A percentile compares a stretch with the other conserved stretches of the same genome.
Conservation (phyloP, 2,329 filamentous ascomycete species). For the Ceratocystis huliohia region DNA sequence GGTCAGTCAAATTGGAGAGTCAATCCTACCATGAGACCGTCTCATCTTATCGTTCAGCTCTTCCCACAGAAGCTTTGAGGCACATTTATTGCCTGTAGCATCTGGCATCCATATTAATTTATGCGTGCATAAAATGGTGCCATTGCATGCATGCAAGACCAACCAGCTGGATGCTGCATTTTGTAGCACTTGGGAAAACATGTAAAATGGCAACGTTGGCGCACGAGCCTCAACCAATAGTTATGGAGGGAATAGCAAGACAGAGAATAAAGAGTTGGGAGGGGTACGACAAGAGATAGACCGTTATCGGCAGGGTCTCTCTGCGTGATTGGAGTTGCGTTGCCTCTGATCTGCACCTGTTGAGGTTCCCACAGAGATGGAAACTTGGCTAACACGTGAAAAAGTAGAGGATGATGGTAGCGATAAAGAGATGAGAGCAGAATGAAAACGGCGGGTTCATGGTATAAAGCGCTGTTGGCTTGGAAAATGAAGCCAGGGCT, state of each 20-base stretch:
- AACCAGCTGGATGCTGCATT: background rate
- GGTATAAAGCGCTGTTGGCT: background rate
- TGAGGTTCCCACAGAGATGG: background rate
- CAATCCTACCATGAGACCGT: background rate
- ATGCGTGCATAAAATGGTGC: constrained; percentile 3
- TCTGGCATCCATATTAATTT: background rate
- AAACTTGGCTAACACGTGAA: background rate
- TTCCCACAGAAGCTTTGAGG: background rate
- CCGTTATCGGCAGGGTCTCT: background rate
- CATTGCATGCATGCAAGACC: background rate
- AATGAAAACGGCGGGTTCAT: background rate
- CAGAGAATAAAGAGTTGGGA: background rate
- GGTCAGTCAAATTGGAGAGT: background rate
- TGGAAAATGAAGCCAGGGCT: background rate
- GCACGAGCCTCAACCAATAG: background rate
- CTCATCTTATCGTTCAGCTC: background rate
- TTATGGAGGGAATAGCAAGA: too few relatives aligned
- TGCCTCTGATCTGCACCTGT: background rate
- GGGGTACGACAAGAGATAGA: background rate
- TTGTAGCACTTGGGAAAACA: background rate
- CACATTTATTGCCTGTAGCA: background rate
- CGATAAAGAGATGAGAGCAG: background rate
- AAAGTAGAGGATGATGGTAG: background rate
- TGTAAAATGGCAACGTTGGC: background rate
- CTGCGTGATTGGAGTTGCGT: background rate